Percentiles rank a stretch among this genome's conserved stretches.
Conservation (phyloP, 352 stramenopile species). For the Halophytophthora polymorphica region DNA sequence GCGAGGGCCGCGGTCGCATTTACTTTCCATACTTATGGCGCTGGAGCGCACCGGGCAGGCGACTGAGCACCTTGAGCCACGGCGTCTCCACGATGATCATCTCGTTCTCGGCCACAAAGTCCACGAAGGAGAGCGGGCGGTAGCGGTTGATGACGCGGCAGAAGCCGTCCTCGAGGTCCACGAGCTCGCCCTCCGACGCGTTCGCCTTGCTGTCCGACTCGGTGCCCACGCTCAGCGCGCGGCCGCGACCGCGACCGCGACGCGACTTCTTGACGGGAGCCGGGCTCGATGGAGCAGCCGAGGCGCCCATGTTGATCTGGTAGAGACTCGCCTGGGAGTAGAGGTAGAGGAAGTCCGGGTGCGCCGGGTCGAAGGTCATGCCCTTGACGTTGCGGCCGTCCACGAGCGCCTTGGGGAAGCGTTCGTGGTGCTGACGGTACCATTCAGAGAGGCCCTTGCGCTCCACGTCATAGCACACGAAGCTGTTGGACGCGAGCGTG, state of each 20-base stretch:
- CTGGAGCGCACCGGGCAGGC: constrained; percentile 72
- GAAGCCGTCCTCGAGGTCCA: constrained; percentile 62
- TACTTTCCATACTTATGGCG: constrained; percentile 89
- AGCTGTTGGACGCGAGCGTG: constrained; percentile 80
- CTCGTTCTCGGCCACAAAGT: constrained; percentile 75
- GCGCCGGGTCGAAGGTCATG: constrained; percentile 73
- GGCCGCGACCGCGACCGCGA: constrained; percentile 26
- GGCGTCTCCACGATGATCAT: constrained; percentile 81
- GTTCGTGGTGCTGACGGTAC: constrained; percentile 67
- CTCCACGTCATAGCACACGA: constrained; percentile 84
- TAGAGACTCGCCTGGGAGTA: constrained; percentile 81
- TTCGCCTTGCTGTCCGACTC: constrained; percentile 56
- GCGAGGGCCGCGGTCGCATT: constrained; percentile 49
- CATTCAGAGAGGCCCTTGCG: constrained; percentile 71
- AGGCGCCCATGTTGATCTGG: constrained; percentile 77
- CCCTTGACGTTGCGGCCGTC: constrained; percentile 76
- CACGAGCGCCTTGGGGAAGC: constrained; percentile 72
- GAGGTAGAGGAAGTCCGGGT: constrained; percentile 72
- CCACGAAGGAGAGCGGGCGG: constrained; percentile 80
- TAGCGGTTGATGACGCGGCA: constrained; percentile 81
- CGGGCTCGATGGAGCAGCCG: constrained; percentile 17
- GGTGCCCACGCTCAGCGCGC: constrained; percentile 56
- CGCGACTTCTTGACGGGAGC: constrained; percentile 44
- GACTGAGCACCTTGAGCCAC: constrained; percentile 84
- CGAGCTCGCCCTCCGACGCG: constrained; percentile 53